Percentiles rank a stretch among this genome's conserved stretches.
These are phyloP conservation scores for Volvariella surrecta DNA, from an alignment of 1,284 basidiomycete species.

Conservation along the genomic window DNA sequence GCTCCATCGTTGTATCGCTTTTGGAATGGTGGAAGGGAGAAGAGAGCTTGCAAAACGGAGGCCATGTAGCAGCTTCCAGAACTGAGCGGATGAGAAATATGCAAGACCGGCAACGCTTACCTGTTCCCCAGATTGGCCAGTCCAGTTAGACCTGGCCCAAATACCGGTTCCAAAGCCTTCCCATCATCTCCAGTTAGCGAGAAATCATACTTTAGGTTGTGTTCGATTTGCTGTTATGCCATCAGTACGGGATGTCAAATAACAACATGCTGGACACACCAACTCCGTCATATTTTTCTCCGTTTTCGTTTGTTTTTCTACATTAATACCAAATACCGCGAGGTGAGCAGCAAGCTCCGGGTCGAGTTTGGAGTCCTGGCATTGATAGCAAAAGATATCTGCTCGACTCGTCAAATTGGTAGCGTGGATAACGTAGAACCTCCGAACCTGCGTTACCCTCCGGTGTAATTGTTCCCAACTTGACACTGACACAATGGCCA, in stretches of 20 bases:
- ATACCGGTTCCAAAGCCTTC: conserved; percentile 81
- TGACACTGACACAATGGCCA: conserved; percentile 82
- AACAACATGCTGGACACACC: conserved; percentile 34
- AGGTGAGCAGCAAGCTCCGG: conserved; percentile 75
- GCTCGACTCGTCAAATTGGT: background rate
- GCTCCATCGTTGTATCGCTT: conserved; percentile 56
- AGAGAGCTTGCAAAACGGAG: conserved; percentile 84
- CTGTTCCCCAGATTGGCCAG: conserved; percentile 92
- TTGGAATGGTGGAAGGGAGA: conserved; percentile 76
- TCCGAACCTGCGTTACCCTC: conserved; percentile 79
- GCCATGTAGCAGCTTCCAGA: conserved; percentile 88
- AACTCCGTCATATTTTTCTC: conserved; percentile 98
- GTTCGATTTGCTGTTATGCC: conserved; percentile 81
- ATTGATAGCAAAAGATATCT: conserved; percentile 95
- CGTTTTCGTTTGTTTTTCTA: conserved; percentile 81
- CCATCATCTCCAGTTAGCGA: conserved; percentile 89
- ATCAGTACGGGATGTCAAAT: background rate
- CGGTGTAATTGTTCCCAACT: conserved; percentile 94
- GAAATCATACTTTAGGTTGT: conserved; percentile 94
- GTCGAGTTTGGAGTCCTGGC: conserved; percentile 84
- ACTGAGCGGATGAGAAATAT: background rate
- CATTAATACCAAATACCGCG: conserved; percentile 80
- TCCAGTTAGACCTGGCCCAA: conserved; percentile 86
- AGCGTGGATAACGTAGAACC: background rate
- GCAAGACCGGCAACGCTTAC: conserved; percentile 24